These are phyloP conservation scores for Withania somnifera DNA, from an alignment of 305 asterid genomes.

Conservation along the genomic window DNA sequence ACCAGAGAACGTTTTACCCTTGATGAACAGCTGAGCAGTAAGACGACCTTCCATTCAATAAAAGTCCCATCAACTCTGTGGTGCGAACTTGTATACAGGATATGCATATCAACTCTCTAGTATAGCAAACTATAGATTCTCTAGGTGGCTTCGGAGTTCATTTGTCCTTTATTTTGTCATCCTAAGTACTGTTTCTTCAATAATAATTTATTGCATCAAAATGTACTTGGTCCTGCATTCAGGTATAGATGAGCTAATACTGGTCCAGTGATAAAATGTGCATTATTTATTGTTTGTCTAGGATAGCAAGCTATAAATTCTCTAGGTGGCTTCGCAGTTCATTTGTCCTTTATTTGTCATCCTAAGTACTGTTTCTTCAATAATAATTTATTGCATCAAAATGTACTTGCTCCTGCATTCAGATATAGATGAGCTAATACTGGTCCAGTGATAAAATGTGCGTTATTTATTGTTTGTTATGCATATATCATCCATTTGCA, in stretches of 20 bases:
- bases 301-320: conserved; percentile 12
- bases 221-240: not conserved
- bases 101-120: not conserved
- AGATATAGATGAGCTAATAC: not conserved
- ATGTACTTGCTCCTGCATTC: not conserved
- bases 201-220: conserved; percentile 3
- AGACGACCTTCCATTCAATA: conserved; percentile 45
- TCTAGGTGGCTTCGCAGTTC: not conserved
- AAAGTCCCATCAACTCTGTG: conserved; percentile 29
- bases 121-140: conserved; percentile 11
- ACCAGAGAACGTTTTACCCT: conserved; percentile 87
- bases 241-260: not conserved
- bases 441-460: not conserved
- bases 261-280: not conserved
- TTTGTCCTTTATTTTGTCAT: not conserved
- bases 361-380: not conserved
- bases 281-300: not conserved
- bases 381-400: conserved; percentile 3
- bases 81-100: not conserved
- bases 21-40: conserved; percentile 95
- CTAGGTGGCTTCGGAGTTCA: not conserved
- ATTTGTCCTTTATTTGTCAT: not conserved
- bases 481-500: not conserved
- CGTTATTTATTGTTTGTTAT: not conserved
- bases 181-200: not conserved